Conservation (phyloP, 2,329 filamentous ascomycete genomes). For the Tolypocladium tropicale region DNA sequence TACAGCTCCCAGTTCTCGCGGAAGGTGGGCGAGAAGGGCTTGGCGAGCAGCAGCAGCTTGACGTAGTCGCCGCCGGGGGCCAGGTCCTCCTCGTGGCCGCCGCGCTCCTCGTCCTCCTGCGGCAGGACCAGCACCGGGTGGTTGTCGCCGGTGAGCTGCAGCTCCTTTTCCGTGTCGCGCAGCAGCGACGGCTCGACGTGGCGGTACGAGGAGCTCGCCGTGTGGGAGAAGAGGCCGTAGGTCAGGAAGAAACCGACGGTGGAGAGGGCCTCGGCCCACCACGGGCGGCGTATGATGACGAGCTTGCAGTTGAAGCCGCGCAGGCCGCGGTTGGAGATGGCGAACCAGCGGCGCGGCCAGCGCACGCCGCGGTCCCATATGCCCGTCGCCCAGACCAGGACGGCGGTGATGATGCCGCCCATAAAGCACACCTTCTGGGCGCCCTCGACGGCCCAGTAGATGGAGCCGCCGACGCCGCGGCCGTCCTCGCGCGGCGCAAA, state of each 20-base stretch:
- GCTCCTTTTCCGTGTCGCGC: constrained; percentile 49
- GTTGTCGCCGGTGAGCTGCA: constrained; percentile 34
- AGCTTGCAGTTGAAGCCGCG: constrained; percentile 94
- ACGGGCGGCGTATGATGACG: constrained; percentile 73
- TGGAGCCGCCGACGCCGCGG: constrained; percentile 77
- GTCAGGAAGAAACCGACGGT: constrained; percentile 70
- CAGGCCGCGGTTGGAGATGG: constrained; percentile 78
- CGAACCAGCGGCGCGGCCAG: constrained; percentile 89
- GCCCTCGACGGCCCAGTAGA: constrained; percentile 93
- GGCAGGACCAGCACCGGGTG: constrained; percentile 32
- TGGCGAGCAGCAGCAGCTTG: constrained; percentile 80
- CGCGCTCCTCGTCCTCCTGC: constrained; percentile 47
- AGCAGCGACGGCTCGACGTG: constrained; percentile 58
- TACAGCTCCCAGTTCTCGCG: constrained; percentile 96
- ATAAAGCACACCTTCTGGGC: constrained; percentile 85
- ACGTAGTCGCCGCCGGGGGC: constrained; percentile 85
- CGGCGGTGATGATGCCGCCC: constrained; percentile 76
- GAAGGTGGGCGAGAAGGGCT: constrained; percentile 90
- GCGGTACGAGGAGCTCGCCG: constrained; percentile 60
- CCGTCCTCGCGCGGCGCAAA: constrained; percentile 95
- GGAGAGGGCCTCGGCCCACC: constrained; percentile 68
- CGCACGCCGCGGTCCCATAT: constrained; percentile 93
- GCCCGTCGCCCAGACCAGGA: constrained; percentile 87
- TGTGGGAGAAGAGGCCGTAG: constrained; percentile 60
- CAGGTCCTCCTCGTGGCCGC: constrained; percentile 79